phyloP scores from a whole-genome alignment of 2,329 filamentous ascomycete species.

The Fusarium clavum region DNA sequence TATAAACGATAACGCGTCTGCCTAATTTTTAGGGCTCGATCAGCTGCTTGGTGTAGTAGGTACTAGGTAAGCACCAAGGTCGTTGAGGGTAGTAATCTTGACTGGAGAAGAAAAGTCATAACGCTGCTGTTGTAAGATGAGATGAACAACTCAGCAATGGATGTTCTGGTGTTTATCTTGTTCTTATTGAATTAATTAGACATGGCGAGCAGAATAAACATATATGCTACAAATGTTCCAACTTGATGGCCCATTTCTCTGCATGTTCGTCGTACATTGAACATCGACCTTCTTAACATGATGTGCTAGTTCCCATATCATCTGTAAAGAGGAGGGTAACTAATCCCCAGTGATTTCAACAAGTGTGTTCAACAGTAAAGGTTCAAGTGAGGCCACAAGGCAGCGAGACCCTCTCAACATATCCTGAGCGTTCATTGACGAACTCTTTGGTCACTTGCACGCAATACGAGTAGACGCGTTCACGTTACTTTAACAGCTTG shows the following conservation, averaged over 20 bases:
- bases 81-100: no score
- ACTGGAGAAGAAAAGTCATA: background rate
- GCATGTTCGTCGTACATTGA: background rate
- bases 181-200: background rate
- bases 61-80: background rate
- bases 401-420: background rate
- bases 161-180: background rate
- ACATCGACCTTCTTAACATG: background rate
- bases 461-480: background rate
- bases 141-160: background rate
- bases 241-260: background rate
- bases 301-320: no score
- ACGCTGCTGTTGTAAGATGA: background rate
- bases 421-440: no score
- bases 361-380: no score
- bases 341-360: no score
- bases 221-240: no score
- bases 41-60: background rate
- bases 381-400: no score
- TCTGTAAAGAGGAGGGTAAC: no score
- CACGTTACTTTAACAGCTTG: background rate
- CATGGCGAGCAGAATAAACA: background rate
- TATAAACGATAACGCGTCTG: background rate
- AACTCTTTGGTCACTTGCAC: background rate
- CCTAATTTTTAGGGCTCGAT: background rate